phyloP scores from a whole-genome alignment of 305 asterid species.

The Solanum aculeatissimum region DNA sequence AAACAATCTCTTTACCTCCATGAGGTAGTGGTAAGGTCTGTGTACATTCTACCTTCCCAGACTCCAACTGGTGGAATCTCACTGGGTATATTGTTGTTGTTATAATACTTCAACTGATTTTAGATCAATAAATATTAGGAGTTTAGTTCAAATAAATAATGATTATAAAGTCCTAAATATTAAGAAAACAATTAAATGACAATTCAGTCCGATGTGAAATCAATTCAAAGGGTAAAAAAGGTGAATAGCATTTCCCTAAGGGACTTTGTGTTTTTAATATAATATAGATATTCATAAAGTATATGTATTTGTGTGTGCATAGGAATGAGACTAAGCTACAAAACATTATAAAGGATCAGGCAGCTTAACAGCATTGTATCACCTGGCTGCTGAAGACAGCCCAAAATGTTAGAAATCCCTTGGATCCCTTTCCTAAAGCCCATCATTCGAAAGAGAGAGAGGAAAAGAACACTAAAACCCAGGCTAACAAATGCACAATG shows the following conservation, averaged over 20 bases:
- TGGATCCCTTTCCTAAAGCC: neutral
- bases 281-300: neutral
- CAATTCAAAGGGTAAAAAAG: neutral
- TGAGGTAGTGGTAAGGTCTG: too few relatives aligned
- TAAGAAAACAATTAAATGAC: neutral
- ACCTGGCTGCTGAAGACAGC: neutral
- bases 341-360: neutral
- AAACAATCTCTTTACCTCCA: too few relatives aligned
- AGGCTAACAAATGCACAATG: neutral
- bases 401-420: neutral
- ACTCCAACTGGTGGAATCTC: too few relatives aligned
- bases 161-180: neutral
- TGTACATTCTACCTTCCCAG: too few relatives aligned
- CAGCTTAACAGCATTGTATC: neutral
- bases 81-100: too few relatives aligned
- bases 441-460: neutral
- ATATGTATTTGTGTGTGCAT: neutral
- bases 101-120: neutral
- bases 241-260: neutral
- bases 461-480: neutral
- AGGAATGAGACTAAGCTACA: neutral
- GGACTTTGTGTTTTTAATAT: neutral
- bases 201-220: neutral
- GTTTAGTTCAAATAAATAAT: neutral
- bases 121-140: neutral